These are phyloP conservation scores for Garcia nutans DNA, from an alignment of 345 rosid species.

Conservation along the genomic window DNA sequence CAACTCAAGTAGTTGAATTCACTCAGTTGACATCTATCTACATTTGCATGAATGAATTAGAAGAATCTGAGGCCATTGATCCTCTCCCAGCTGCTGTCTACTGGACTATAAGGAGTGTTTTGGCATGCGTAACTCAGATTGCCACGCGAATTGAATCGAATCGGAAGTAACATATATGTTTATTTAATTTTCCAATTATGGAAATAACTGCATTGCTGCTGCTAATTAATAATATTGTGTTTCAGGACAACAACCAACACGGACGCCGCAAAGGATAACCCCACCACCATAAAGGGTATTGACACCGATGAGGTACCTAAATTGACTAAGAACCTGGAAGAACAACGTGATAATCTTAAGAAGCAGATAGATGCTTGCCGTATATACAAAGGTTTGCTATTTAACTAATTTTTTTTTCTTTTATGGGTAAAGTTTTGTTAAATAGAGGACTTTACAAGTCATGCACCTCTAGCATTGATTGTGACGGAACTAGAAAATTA, in stretches of 20 bases:
- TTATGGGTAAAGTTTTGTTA: too few relatives aligned
- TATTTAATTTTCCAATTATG: background rate
- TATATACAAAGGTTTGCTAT: conserved; percentile 51
- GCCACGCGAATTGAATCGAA: conserved; percentile 43
- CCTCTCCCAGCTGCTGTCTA: conserved; percentile 63
- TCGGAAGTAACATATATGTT: conserved; percentile 30
- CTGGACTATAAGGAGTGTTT: conserved; percentile 59
- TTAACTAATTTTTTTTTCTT: too few relatives aligned
- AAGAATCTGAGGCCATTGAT: conserved; percentile 35
- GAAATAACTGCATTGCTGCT: background rate
- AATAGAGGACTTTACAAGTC: too few relatives aligned
- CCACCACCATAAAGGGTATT: too few relatives aligned
- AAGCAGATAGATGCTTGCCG: conserved; percentile 52
- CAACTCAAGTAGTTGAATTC: conserved; percentile 52
- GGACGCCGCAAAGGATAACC: too few relatives aligned
- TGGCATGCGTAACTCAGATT: conserved; percentile 57
- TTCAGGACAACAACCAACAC: too few relatives aligned
- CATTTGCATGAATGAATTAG: conserved; percentile 47
- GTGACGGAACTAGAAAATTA: too few relatives aligned
- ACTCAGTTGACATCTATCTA: conserved; percentile 46
- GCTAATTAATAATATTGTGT: conserved; percentile 46
- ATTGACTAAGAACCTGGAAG: conserved; percentile 66
- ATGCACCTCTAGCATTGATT: too few relatives aligned
- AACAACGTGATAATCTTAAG: conserved; percentile 55
- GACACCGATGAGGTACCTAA: conserved; percentile 58